Base-by-base conservation (phyloP, 305 asterid species). In the Fraxinus baroniana region DNA sequence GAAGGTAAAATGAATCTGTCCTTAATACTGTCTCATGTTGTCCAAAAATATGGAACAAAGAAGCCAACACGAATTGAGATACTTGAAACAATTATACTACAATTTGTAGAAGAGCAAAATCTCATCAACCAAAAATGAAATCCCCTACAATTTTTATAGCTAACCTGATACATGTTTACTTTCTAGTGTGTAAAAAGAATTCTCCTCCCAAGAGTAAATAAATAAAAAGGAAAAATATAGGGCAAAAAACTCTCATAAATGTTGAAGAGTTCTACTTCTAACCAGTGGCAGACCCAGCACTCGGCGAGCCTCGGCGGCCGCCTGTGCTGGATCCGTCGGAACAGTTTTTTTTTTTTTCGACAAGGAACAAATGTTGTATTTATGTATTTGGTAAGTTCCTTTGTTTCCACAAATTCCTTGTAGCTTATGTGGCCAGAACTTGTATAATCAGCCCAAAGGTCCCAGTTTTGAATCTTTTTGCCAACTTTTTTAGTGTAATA, bases 91-190 rank as follows among this genome's bases (percentile, higher is more conserved):
- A 78, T 39, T 44, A 84, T 76, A 79, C 12, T 85, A 85, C 84
- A 86, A 62, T 33, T 72, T 77, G 88, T 84, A 78, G 85, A 77
- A 46, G 64, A 36, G 64, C 77, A 64, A 72, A 74, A 78, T 37
- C 49, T 74, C 79, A 78, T 68, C 77, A 82, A 68, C 78, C 35
- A 79, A 76, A 71, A 79, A 74, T 77, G 82, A 74, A 79, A 70
- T 80, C 37, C 76, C 17, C 22, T 60, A 72, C 83, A 26, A 62
- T 44, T 36, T 33, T 81, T 24, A 81, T 85, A 44, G 35, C 33
- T 81, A 24, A 81, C 87, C 87, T 79, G 71, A 77, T 79, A 85
- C 84, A 86, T 22, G 55, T 37, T 72, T 82, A 62, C 83, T 73
- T 62, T 62, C 83, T 73, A n/a, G 26, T 78, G 78, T 78, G 70